These are phyloP conservation scores for Leishmania braziliensis DNA, from an alignment of 208 protist genomes.

Conservation along the genomic window DNA sequence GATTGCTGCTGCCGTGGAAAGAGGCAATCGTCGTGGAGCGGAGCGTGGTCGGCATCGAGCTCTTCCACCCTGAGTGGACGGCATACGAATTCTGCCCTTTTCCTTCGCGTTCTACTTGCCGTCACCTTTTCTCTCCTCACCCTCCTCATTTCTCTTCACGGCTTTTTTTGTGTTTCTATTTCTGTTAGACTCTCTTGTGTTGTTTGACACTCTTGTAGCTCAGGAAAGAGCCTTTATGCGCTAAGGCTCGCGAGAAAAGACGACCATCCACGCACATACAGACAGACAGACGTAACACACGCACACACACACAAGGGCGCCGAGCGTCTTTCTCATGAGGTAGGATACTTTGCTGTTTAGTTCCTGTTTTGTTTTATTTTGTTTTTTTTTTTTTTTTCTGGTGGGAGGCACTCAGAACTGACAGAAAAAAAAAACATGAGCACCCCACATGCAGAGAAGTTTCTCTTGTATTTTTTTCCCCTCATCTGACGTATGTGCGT, in stretches of 20 bases:
- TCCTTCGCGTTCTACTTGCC: background rate
- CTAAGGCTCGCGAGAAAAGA: background rate
- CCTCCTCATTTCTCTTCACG: background rate
- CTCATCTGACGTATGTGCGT: background rate
- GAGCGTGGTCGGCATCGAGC: background rate
- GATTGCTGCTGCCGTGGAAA: background rate
- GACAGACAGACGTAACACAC: background rate
- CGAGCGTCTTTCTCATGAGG: background rate
- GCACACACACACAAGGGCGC: background rate
- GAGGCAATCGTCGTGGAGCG: background rate
- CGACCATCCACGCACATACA: background rate
- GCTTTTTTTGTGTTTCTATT: background rate
- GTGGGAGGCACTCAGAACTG: background rate
- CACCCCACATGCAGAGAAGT: background rate
- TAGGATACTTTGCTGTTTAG: background rate
- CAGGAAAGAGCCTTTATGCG: background rate
- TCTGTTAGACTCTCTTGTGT: background rate
- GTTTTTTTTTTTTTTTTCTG: background rate
- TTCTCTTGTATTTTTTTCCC: background rate
- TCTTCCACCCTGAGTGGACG: background rate
- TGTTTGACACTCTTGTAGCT: background rate
- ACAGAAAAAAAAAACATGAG: background rate
- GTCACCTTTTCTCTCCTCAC: background rate
- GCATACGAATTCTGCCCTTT: background rate
- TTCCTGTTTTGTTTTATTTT: constrained; percentile 8